Conservation (phyloP, 2,329 filamentous ascomycete genomes). For the Chaetomium globosum region DNA sequence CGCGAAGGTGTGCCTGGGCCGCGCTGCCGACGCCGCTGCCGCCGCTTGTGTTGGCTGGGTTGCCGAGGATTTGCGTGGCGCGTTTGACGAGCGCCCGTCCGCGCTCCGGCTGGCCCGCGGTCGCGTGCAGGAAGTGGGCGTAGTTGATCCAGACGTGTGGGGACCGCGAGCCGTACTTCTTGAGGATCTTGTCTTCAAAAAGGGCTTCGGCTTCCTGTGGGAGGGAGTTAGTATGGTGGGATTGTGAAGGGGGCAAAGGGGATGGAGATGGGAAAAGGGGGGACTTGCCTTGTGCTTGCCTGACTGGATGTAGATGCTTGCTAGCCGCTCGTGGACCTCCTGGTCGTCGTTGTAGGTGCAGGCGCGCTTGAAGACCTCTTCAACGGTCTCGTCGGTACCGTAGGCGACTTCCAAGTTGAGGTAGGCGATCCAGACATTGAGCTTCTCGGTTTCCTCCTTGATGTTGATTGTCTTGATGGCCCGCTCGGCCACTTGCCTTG, state of each 20-base stretch:
- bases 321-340: conserved; percentile 84
- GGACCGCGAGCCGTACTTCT: conserved; percentile 82
- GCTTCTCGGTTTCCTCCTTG: conserved; percentile 85
- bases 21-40: conserved; percentile 1
- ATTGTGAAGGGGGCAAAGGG: neutral
- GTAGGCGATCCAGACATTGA: conserved; percentile 93
- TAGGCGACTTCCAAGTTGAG: conserved; percentile 94
- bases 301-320: conserved; percentile 93
- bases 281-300: conserved; percentile 75
- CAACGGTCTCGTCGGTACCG: conserved; percentile 77
- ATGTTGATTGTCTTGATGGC: conserved; percentile 90
- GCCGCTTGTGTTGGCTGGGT: conserved; percentile 45
- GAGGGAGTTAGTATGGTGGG: conserved; percentile 6
- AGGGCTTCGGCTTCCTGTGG: conserved; percentile 80
- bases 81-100: conserved; percentile 78
- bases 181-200: conserved; percentile 76
- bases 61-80: conserved; percentile 79
- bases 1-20: conserved; percentile 66
- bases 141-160: conserved; percentile 92
- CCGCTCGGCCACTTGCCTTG: conserved; percentile 85
- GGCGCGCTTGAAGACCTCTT: conserved; percentile 86
- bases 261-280: neutral
- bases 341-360: conserved; percentile 92
- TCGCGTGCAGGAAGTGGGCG: conserved; percentile 86
- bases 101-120: conserved; percentile 67